Evolutionary conservation across 192 early-diverging fungal genomes (phyloP).

Genomic region (Podila minutissima): DNA sequence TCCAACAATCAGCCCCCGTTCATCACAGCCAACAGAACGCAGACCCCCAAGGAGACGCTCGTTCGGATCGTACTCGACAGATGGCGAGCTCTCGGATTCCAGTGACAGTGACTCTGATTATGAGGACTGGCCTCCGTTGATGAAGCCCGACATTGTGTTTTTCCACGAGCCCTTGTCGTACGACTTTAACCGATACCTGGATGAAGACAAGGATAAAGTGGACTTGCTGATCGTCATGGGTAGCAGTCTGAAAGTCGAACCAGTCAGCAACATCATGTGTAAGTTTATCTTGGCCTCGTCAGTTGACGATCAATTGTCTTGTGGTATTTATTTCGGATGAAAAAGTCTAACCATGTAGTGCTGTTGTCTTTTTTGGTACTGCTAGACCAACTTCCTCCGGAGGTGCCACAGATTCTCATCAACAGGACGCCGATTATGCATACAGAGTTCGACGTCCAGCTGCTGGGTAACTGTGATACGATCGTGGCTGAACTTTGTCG

Average conservation of each 20-base stretch:
- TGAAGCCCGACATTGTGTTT: constrained; percentile 98
- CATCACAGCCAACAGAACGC: constrained; percentile 18
- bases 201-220: constrained; percentile 76
- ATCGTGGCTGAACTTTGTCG: constrained; percentile 83
- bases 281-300: constrained; percentile 78
- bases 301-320: not conserved
- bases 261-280: constrained; percentile 92
- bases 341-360: not conserved
- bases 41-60: not conserved
- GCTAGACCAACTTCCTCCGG: constrained; percentile 77
- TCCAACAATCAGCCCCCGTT: constrained; percentile 28
- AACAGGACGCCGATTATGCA: constrained; percentile 89
- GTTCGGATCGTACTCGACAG: constrained; percentile 18
- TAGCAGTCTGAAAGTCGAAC: constrained; percentile 93
- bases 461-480: constrained; percentile 88
- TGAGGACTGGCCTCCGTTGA: constrained; percentile 60
- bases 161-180: constrained; percentile 95
- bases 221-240: constrained; percentile 98
- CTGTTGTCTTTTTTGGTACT: constrained; percentile 1
- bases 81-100: constrained; percentile 42
- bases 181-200: constrained; percentile 81
- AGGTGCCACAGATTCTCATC: constrained; percentile 93
- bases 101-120: constrained; percentile 57
- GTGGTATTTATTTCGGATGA: not conserved
- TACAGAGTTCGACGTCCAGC: constrained; percentile 89